These are phyloP conservation scores for Malus hybrid DNA, from an alignment of 331 rosid genomes.

Conservation along the genomic window DNA sequence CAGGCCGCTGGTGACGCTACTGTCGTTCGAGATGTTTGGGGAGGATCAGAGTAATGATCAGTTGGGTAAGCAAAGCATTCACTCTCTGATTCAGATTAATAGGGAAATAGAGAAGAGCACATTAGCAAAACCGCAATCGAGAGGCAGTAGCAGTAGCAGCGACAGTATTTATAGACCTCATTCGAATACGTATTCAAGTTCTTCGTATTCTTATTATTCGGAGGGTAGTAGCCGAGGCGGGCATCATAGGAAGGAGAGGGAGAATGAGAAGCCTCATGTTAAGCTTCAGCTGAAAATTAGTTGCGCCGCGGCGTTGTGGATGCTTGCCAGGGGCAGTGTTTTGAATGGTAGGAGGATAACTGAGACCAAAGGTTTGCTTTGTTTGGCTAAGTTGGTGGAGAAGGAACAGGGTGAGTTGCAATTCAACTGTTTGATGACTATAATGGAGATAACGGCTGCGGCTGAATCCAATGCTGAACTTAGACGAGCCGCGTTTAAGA, in stretches of 20 bases:
- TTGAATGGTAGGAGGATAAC: constrained; percentile 54
- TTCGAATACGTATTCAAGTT: neutral
- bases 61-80: constrained; percentile 43
- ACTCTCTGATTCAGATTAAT: constrained; percentile 43
- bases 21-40: constrained; percentile 55
- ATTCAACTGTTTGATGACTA: constrained; percentile 70
- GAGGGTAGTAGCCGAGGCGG: constrained; percentile 59
- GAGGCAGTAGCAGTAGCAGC: neutral
- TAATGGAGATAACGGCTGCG: constrained; percentile 72
- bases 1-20: constrained; percentile 56
- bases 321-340: constrained; percentile 56
- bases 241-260: constrained; percentile 43
- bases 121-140: neutral
- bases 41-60: constrained; percentile 36
- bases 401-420: constrained; percentile 67
- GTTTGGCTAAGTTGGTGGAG: constrained; percentile 74
- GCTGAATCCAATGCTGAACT: constrained; percentile 77
- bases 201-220: constrained; percentile 18
- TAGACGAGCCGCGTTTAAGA: constrained; percentile 70
- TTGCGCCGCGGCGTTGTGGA: constrained; percentile 79
- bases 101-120: constrained; percentile 23
- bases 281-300: constrained; percentile 45
- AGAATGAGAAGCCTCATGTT: constrained; percentile 43
- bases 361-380: constrained; percentile 80
- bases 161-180: neutral